phyloP scores from a whole-genome alignment of 371 early-diverging fungal species.

The Nosema muscidifuracis region DNA sequence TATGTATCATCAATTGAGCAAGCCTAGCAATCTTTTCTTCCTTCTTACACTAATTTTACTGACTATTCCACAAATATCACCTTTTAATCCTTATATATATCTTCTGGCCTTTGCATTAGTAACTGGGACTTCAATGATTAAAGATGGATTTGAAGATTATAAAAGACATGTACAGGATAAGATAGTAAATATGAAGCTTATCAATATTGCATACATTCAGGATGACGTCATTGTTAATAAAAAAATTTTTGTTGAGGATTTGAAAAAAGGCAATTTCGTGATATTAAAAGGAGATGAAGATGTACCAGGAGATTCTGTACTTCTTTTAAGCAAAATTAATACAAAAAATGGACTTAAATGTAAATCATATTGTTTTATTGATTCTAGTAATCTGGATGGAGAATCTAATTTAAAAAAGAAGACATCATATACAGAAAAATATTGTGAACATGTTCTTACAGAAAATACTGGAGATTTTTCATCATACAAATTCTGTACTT shows the following conservation, averaged over 20 bases:
- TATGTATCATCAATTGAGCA: slow-evolving; percentile 77
- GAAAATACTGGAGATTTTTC: neutral
- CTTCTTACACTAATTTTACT: slow-evolving; percentile 74
- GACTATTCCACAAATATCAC: slow-evolving; percentile 72
- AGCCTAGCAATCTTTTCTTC: slow-evolving; percentile 82
- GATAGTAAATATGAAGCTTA: slow-evolving; percentile 69
- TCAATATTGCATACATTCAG: slow-evolving; percentile 5
- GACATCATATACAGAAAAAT: neutral
- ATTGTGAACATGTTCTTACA: neutral
- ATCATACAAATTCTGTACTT: slow-evolving; percentile 3
- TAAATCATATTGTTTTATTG: slow-evolving; percentile 74
- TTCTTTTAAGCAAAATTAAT: slow-evolving; percentile 61
- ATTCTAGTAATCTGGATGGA: slow-evolving; percentile 88
- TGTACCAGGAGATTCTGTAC: slow-evolving; percentile 66
- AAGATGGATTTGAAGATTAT: slow-evolving; percentile 84
- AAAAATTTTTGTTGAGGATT: slow-evolving; percentile 53
- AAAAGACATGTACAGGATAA: slow-evolving; percentile 77
- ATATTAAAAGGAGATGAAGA: slow-evolving; percentile 64
- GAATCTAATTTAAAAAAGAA: slow-evolving; percentile 78
- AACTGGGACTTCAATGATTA: slow-evolving; percentile 72
- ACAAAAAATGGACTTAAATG: too few relatives aligned
- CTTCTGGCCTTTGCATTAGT: slow-evolving; percentile 70
- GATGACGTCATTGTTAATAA: neutral
- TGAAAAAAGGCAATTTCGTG: slow-evolving; percentile 66
- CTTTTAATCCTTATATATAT: slow-evolving; percentile 62